Evolutionary conservation across 768 basidiomycete species (phyloP).

Genomic region (Boletus rubroflammeus): DNA sequence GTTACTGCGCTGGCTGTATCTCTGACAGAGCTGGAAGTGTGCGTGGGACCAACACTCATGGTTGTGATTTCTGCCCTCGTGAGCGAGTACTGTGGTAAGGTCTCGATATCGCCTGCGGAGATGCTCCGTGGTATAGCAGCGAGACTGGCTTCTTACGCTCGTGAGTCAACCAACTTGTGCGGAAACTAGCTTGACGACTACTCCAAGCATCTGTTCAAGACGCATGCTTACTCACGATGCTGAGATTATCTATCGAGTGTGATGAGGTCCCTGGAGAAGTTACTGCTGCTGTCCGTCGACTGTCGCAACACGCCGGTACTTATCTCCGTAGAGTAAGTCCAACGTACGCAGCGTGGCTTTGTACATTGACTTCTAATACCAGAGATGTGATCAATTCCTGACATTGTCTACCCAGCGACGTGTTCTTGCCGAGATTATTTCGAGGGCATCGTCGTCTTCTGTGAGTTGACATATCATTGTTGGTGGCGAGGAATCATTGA

Average conservation of each 20-base stretch:
- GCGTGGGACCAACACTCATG: slow-evolving; percentile 55
- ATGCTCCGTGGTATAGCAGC: slow-evolving; percentile 45
- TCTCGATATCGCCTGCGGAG: slow-evolving; percentile 47
- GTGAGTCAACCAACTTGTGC: slow-evolving; percentile 37
- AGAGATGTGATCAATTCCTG: slow-evolving; percentile 75
- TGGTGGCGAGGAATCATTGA: slow-evolving; percentile 3
- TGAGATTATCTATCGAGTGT: slow-evolving; percentile 60
- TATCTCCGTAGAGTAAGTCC: slow-evolving; percentile 56
- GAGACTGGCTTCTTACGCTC: slow-evolving; percentile 38
- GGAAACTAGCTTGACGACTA: slow-evolving; percentile 1
- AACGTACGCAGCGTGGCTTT: not conserved
- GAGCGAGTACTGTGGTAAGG: slow-evolving; percentile 54
- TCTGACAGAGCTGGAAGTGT: slow-evolving; percentile 37
- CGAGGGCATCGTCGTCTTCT: slow-evolving; percentile 49
- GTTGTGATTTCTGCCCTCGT: slow-evolving; percentile 66
- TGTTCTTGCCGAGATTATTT: slow-evolving; percentile 45
- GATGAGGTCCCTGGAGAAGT: slow-evolving; percentile 49
- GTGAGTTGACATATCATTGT: slow-evolving; percentile 36
- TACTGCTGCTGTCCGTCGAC: slow-evolving; percentile 37
- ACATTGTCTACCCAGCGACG: slow-evolving; percentile 43
- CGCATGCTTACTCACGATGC: slow-evolving; percentile 66
- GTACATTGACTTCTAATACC: slow-evolving; percentile 8
- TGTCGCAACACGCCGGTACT: slow-evolving; percentile 44
- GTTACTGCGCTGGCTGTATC: slow-evolving; percentile 44
- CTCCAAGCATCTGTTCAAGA: slow-evolving; percentile 67